phyloP scores from a whole-genome alignment of 225 moss, liverwort and hornwort genomes.

The Bryoerythrophyllum caledonicum region DNA sequence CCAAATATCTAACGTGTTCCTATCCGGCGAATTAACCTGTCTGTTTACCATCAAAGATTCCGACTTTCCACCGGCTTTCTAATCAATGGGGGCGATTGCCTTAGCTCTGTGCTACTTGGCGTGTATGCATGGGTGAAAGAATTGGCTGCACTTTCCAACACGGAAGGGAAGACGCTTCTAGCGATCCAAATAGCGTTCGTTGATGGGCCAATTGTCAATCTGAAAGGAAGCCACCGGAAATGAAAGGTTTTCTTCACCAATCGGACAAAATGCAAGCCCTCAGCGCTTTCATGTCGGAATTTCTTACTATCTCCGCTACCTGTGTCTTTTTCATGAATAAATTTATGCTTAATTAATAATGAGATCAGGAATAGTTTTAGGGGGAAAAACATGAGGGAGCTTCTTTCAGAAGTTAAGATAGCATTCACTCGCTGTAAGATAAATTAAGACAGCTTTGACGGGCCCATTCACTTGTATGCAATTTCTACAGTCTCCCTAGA shows the following conservation, averaged over 20 bases:
- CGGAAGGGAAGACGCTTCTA: neutral
- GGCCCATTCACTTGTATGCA: too few species aligned
- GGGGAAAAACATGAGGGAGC: neutral
- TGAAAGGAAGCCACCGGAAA: neutral
- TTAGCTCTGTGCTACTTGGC: neutral
- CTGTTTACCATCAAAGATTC: neutral
- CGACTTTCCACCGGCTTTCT: neutral
- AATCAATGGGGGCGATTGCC: neutral
- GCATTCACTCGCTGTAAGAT: neutral
- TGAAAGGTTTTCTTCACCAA: neutral
- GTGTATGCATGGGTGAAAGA: too few species aligned
- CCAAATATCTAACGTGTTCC: neutral
- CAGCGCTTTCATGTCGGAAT: too few species aligned
- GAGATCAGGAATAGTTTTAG: too few species aligned
- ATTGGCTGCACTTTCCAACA: neutral
- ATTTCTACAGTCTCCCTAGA: too few species aligned
- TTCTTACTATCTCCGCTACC: neutral
- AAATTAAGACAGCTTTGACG: neutral
- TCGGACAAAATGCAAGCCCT: neutral
- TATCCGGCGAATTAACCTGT: neutral
- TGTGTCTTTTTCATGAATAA: neutral
- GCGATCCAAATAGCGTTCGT: neutral
- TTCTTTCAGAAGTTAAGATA: neutral
- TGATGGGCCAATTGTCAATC: neutral
- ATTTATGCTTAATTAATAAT: neutral